Base-by-base conservation (phyloP, 352 stramenopile species). In the Pelagophyceae sp. region DNA sequence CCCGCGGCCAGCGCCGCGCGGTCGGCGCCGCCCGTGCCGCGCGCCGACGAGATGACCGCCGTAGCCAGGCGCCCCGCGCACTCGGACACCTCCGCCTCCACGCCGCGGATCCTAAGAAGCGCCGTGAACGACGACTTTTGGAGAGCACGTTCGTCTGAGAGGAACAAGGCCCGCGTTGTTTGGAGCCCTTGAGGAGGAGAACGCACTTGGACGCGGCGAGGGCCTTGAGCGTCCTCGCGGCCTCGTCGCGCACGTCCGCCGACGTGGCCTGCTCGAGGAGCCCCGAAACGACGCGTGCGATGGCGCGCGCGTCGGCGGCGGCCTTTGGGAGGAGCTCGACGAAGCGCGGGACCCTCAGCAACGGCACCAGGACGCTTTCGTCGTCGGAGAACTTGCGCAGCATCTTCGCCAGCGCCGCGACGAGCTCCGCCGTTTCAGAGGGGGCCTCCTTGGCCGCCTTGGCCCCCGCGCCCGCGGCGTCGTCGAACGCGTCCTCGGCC, bases 301-400 rank as follows among this genome's bases (percentile, higher is more conserved):
- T 54, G 45, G 45, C 45, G 45, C 11, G 11, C 11, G 45, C 45
- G 11, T 54, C 45, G 11, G 45, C 23, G 45, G 23, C 45, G 45
- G 11, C 45, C 45, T 54, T 54, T 23, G 11, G 45, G 11, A 11
- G 45, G 45, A 54, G 45, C 11, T 23, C 45, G 45, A 54, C 11
- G 45, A 54, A 54, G 45, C 45, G 45, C 45, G 45, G 45, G 11
- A 54, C 45, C 11, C 11, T 23, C 45, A 54, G 45, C 11, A 54
- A 23, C 45, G 45, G 45, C 45, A 23, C 45, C 23, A 54, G 11
- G 58, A 33, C 58, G 11, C 6, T 31, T 31, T 15, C 58, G 11
- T 5, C 58, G 58, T n/a, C 58, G 58, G 58, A 15, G 29, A 67
- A 67, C 58, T 67, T 67, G 58, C 23, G 23, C 58, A 67, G 58